Conservation (phyloP, 805 yeast species). For the Metschnikowia matae region DNA sequence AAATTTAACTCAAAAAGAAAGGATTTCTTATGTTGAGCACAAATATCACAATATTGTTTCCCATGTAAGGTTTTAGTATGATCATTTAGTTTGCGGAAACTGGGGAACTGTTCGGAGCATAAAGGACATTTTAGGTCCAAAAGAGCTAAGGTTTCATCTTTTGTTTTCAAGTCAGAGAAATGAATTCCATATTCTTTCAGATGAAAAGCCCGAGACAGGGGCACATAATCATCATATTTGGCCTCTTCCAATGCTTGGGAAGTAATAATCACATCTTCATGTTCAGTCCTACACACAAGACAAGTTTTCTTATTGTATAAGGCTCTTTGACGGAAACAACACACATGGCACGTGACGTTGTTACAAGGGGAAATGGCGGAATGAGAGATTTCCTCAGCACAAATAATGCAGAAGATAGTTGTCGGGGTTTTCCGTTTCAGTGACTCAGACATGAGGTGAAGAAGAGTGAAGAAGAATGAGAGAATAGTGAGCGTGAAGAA, state of each 20-base stretch:
- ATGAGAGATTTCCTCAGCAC: slow-evolving; percentile 67
- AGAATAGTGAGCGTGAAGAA: neutral
- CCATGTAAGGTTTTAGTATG: slow-evolving; percentile 68
- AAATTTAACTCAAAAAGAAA: slow-evolving; percentile 68
- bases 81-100: slow-evolving; percentile 54
- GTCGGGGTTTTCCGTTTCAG: neutral
- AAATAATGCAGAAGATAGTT: slow-evolving; percentile 62
- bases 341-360: slow-evolving; percentile 77
- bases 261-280: slow-evolving; percentile 54
- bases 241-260: slow-evolving; percentile 34
- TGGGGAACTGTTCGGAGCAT: slow-evolving; percentile 39
- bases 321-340: slow-evolving; percentile 80
- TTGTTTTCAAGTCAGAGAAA: slow-evolving; percentile 54
- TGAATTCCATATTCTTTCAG: slow-evolving; percentile 50
- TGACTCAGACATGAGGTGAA: neutral
- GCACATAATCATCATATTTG: slow-evolving; percentile 33
- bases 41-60: slow-evolving; percentile 64
- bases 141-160: slow-evolving; percentile 46
- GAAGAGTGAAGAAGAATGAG: too few relatives aligned
- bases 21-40: slow-evolving; percentile 71
- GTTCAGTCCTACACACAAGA: slow-evolving; percentile 78
- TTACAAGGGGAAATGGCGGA: slow-evolving; percentile 78
- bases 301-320: slow-evolving; percentile 71
- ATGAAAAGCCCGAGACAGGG: slow-evolving; percentile 25
- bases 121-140: slow-evolving; percentile 56